Base-by-base conservation (phyloP, 768 basidiomycete genomes). In the Lactarius trivialis region DNA sequence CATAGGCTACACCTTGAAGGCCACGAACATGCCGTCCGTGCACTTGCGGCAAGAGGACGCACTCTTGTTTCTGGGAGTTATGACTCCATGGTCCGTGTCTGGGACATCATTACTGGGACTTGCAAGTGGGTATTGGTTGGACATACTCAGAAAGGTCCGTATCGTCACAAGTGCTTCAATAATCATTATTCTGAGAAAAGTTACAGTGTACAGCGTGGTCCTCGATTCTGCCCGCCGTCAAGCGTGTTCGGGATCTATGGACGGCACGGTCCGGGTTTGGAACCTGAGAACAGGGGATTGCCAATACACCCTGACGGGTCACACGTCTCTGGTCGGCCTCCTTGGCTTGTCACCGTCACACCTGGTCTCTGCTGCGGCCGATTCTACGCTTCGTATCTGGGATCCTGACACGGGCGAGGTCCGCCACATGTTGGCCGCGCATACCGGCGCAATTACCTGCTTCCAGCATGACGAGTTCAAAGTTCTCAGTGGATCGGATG, bases 381-480 rank as follows among this genome's bases (percentile, higher is more conserved):
- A 99, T 72, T 93, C 93, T 24, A 96, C 94, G 0, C 77, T 99
- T 8, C 86, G 95, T 8, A 83, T 98, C 45, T 98, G 96, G 96
- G 89, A 98, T 70, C 91, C 94, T 1, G 84, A 87, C 39, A 84
- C 84, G 0, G 92, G 93, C 59, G 85, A 86, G 61, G 79, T 91
- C 33, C 84, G 82, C 41, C 88, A 94, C 67, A 86, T 88, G 0
- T 82, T 99, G 33, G 86, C 88, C 4, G 93, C 91, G 1, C 96
- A 98, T 72, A 89, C 89, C 7, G 96, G 95, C 24, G 94, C 96
- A n/a, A 98, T 99, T 68, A 98, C 97, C 19, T 99, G 96, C 76
- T 98, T 98, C 81, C 93, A 96, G 73, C 94, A 97, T 68, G 96
- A 98, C 72, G 95, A 98, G 72, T 93, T 91, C 79, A 98, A 97